Evolutionary conservation across 2,329 filamentous ascomycete genomes (phyloP).

Genomic region (Aureobasidium lini): DNA sequence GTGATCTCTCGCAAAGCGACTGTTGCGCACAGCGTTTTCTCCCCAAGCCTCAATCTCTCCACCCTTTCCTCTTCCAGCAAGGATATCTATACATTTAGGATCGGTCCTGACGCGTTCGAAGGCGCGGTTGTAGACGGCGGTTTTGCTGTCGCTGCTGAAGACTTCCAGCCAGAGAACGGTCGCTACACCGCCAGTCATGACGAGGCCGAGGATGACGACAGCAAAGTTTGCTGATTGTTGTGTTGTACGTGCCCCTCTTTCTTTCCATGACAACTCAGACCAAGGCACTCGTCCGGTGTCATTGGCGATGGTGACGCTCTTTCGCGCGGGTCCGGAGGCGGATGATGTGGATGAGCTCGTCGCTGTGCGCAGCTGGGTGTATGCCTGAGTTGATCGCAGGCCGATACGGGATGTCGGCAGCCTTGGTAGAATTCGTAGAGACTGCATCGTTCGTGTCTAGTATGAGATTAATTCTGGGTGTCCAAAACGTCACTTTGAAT

Average conservation of each 20-base stretch:
- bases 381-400: background rate
- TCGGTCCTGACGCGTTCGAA: slow-evolving; percentile 72
- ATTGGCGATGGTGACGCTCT: slow-evolving; percentile 72
- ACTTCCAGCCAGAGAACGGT: slow-evolving; percentile 77
- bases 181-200: slow-evolving; percentile 68
- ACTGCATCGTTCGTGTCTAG: background rate
- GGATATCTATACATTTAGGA: slow-evolving; percentile 59
- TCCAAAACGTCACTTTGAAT: background rate
- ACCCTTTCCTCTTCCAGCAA: slow-evolving; percentile 50
- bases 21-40: slow-evolving; percentile 59
- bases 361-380: slow-evolving; percentile 17
- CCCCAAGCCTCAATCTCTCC: slow-evolving; percentile 70
- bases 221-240: slow-evolving; percentile 88
- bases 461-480: background rate
- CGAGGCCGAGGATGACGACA: slow-evolving; percentile 65
- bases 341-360: slow-evolving; percentile 27
- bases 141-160: slow-evolving; percentile 76
- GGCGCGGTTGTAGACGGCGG: slow-evolving; percentile 78
- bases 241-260: slow-evolving; percentile 77
- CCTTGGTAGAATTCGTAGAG: background rate
- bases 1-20: slow-evolving; percentile 66
- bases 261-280: slow-evolving; percentile 63
- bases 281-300: slow-evolving; percentile 79
- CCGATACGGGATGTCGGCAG: background rate
- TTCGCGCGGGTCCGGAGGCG: slow-evolving; percentile 43